These are phyloP conservation scores for Dryas drummondii DNA, from an alignment of 306 rosid species.

Conservation along the genomic window DNA sequence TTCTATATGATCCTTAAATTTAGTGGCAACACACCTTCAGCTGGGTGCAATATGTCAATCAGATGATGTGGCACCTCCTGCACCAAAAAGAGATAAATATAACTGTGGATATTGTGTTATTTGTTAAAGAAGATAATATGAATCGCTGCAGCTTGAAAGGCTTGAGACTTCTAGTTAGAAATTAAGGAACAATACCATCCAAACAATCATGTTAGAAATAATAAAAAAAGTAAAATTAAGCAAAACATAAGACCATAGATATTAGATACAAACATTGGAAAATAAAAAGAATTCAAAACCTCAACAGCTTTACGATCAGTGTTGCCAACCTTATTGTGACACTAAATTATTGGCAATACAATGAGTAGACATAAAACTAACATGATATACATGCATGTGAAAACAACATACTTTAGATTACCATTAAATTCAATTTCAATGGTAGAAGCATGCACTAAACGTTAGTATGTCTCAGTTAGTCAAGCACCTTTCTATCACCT, in stretches of 20 bases:
- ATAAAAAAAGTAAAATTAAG: neutral
- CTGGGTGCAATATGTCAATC: conserved; percentile 70
- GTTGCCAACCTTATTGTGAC: neutral
- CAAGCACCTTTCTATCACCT: conserved; percentile 66
- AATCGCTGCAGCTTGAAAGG: neutral
- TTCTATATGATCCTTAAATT: conserved; percentile 8
- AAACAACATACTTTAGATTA: neutral
- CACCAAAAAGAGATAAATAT: conserved; percentile 9
- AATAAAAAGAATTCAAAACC: neutral
- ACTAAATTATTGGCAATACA: neutral
- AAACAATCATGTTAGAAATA: neutral
- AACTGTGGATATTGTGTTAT: neutral
- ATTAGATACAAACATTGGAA: neutral
- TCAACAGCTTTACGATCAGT: neutral
- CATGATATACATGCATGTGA: neutral
- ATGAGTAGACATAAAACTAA: neutral
- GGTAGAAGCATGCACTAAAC: neutral
- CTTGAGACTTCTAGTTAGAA: neutral
- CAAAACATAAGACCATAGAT: neutral
- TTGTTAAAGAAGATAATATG: neutral
- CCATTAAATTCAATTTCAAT: neutral
- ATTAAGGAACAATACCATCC: neutral
- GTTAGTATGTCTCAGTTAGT: conserved; percentile 10
- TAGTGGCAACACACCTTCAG: conserved; percentile 61
- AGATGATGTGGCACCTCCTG: conserved; percentile 92